Conservation (phyloP, 2,329 filamentous ascomycete genomes). For the Xenosphaeropsis pyriputrescens region DNA sequence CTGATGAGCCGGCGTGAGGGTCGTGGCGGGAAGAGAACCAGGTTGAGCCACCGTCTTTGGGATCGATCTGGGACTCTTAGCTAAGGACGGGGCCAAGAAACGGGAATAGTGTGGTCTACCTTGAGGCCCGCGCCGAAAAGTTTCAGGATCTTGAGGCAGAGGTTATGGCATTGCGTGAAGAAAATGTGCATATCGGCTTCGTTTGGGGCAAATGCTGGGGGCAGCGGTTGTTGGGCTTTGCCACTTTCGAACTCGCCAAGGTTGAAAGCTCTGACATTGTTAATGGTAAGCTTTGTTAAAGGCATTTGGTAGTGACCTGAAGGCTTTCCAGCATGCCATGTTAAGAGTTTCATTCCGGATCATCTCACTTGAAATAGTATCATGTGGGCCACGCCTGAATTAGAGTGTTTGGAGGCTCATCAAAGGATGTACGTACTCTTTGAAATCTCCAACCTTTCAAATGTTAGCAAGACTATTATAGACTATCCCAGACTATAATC, state of each 20-base stretch:
- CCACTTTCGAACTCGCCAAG: slow-evolving; percentile 59
- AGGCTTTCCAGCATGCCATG: no score
- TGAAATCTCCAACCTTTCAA: slow-evolving; percentile 62
- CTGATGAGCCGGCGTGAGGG: slow-evolving; percentile 28
- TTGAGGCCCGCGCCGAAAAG: slow-evolving; percentile 68
- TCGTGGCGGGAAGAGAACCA: slow-evolving; percentile 47
- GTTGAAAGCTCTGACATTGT: slow-evolving; percentile 65
- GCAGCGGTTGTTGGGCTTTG: slow-evolving; percentile 65
- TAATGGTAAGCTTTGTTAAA: not conserved
- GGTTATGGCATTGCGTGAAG: slow-evolving; percentile 50
- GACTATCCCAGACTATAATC: no score
- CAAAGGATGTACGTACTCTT: slow-evolving; percentile 45
- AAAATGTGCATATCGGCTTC: slow-evolving; percentile 52
- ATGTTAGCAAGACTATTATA: slow-evolving; percentile 5
- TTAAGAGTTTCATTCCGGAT: no score
- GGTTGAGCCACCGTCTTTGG: slow-evolving; percentile 8
- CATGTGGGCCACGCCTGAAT: no score
- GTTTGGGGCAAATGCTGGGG: slow-evolving; percentile 42
- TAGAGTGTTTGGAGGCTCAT: not conserved
- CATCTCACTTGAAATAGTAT: no score
- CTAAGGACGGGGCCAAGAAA: slow-evolving; percentile 23
- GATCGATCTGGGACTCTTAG: slow-evolving; percentile 10
- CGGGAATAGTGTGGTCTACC: slow-evolving; percentile 20
- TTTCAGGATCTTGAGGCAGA: slow-evolving; percentile 59
- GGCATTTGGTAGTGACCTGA: no score